phyloP scores from a whole-genome alignment of 1,139 yeast genomes.

The Meyerozyma smithsonii region DNA sequence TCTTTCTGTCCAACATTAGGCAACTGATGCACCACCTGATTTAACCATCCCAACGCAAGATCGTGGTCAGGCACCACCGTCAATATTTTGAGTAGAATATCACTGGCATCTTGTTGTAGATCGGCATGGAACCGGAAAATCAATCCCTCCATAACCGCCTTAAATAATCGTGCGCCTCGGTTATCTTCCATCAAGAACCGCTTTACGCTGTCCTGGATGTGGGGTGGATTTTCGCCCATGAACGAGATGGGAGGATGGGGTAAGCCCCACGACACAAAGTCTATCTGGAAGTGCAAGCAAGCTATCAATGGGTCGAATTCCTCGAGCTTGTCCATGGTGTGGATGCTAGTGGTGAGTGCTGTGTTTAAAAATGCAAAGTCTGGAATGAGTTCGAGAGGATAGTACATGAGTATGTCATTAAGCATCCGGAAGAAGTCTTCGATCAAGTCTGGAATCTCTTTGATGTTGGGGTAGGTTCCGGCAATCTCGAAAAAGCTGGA shows the following conservation, averaged over 20 bases:
- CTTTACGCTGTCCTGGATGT: constrained; percentile 48
- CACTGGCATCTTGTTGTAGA: constrained; percentile 70
- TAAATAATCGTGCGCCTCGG: constrained; percentile 56
- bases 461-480: constrained; percentile 19
- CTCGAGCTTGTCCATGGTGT: constrained; percentile 49
- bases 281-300: constrained; percentile 72
- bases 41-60: constrained; percentile 56
- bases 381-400: constrained; percentile 60
- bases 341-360: constrained; percentile 56
- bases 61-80: constrained; percentile 43
- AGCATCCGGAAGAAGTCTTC: constrained; percentile 89
- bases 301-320: constrained; percentile 71
- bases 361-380: constrained; percentile 54
- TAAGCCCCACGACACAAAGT: constrained; percentile 79
- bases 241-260: constrained; percentile 75
- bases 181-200: constrained; percentile 32
- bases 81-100: constrained; percentile 63
- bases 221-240: constrained; percentile 36
- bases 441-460: constrained; percentile 64
- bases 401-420: constrained; percentile 74
- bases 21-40: constrained; percentile 47
- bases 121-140: constrained; percentile 71
- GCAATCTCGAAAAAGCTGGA: constrained; percentile 32
- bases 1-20: constrained; percentile 69
- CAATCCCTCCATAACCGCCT: constrained; percentile 58